Evolutionary conservation across 1,284 basidiomycete species (phyloP).

Genomic region (Marasmius sp.): DNA sequence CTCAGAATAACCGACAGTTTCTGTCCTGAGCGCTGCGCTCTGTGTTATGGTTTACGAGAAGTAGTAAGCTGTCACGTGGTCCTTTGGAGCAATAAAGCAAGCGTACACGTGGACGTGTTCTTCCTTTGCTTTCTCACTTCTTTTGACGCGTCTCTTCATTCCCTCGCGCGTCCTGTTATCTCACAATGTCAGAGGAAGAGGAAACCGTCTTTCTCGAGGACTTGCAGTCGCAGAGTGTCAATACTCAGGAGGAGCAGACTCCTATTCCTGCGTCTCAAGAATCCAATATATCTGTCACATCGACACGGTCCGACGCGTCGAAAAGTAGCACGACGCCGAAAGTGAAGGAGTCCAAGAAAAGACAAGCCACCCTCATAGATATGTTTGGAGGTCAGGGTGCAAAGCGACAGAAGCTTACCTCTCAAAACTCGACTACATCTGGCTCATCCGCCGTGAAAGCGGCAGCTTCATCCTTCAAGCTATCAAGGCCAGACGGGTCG

Average conservation of each 20-base stretch:
- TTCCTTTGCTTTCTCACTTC: neutral
- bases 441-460: neutral
- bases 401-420: neutral
- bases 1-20: neutral
- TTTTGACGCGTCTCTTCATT: neutral
- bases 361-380: conserved; percentile 64
- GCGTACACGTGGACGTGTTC: neutral
- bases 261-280: neutral
- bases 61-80: neutral
- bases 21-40: too few relatives aligned
- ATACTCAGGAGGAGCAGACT: conserved; percentile 1
- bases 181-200: conserved; percentile 33
- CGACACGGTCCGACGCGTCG: neutral
- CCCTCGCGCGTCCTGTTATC: neutral
- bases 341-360: conserved; percentile 42
- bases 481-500: conserved; percentile 17
- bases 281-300: neutral
- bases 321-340: conserved; percentile 14
- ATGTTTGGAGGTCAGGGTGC: conserved; percentile 42
- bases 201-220: conserved; percentile 60
- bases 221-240: conserved; percentile 31
- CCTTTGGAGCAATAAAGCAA: neutral
- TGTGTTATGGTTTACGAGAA: too few relatives aligned
- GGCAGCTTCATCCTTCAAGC: neutral
- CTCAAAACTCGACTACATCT: neutral